Evolutionary conservation across 805 yeast genomes (phyloP), one percentile per base, ranked within the genome.

Genomic region (Candida qinlingensis): DNA sequence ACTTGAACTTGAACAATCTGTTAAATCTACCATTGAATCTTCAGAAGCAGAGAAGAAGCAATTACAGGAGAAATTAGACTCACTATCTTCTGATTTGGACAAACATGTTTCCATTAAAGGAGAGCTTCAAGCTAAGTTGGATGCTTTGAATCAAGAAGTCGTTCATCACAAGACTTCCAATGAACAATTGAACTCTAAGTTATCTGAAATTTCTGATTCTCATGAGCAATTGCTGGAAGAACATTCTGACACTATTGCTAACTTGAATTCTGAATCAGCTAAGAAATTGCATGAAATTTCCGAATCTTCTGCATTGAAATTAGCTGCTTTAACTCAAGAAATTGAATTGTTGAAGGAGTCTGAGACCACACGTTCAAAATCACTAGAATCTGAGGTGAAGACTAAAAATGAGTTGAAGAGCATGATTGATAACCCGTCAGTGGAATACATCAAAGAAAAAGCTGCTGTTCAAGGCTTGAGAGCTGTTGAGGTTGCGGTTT

Each of bases 391-490:
- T 11, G 42, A 45, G 12, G 19, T 35, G 7, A 30, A 35, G 29
- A 13, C 44, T 8, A 47, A 38, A 34, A 48, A 46, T 27, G 48
- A 48, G 25, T 39, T 57, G 29, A 36, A 50, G 41, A 35, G 29
- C 4, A 3, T 36, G 50, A 37, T 59, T 11, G 52, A 51, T 6
- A 47, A 51, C 5, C 78, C 79, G 7, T 57, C 67, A 25, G 48
- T 55, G 8, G 70, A 62, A 3, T 59, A 57, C 42, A 47, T 69
- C 28, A 55, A 48, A 41, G 53, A 51, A 25, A 63, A 63, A 41
- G 68, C 74, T 8, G 28, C 43, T 5, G 47, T 31, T 7, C 54
- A 48, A 39, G 67, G 69, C 7, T 51, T 59, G 26, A 48, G 40
- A 31, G 50, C 46, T 7, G 19, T 55, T 25, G 56, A 54, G 35